Evolutionary conservation across 2,329 filamentous ascomycete species (phyloP).

Genomic region (Sporothrix globosa): DNA sequence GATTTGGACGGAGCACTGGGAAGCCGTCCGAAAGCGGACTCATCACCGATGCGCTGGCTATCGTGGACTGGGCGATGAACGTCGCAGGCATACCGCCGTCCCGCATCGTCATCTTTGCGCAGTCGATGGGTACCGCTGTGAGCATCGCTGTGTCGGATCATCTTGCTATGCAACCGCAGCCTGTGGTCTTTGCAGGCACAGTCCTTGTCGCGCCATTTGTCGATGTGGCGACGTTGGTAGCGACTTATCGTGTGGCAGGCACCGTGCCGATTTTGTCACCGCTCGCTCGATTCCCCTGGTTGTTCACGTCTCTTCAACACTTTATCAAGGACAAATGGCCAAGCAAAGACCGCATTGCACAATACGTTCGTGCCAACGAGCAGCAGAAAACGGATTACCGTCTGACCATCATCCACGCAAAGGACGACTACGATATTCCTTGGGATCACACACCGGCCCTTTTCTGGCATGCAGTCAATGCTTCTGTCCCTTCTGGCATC

Average conservation of each 20-base stretch:
- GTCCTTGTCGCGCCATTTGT: conserved; percentile 62
- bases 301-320: conserved; percentile 50
- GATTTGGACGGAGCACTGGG: conserved; percentile 59
- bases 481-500: conserved; percentile 45
- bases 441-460: conserved; percentile 54
- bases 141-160: conserved; percentile 1
- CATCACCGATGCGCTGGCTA: conserved; percentile 55
- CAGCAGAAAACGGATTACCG: conserved; percentile 45
- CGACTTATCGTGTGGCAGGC: conserved; percentile 61
- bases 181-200: conserved; percentile 53
- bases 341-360: conserved; percentile 53
- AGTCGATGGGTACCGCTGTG: conserved; percentile 61
- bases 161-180: conserved; percentile 10
- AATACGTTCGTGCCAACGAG: conserved; percentile 48
- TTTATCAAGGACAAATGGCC: conserved; percentile 57
- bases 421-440: conserved; percentile 58
- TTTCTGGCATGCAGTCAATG: conserved; percentile 61
- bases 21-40: conserved; percentile 59
- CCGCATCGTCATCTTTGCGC: conserved; percentile 61
- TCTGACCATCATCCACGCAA: conserved; percentile 54
- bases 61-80: conserved; percentile 58
- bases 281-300: conserved; percentile 51
- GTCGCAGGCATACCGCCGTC: conserved; percentile 56
- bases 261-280: conserved; percentile 59
- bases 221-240: conserved; percentile 56